These are phyloP conservation scores for Amanita brunnescens DNA, from an alignment of 768 basidiomycete genomes.

Conservation along the genomic window DNA sequence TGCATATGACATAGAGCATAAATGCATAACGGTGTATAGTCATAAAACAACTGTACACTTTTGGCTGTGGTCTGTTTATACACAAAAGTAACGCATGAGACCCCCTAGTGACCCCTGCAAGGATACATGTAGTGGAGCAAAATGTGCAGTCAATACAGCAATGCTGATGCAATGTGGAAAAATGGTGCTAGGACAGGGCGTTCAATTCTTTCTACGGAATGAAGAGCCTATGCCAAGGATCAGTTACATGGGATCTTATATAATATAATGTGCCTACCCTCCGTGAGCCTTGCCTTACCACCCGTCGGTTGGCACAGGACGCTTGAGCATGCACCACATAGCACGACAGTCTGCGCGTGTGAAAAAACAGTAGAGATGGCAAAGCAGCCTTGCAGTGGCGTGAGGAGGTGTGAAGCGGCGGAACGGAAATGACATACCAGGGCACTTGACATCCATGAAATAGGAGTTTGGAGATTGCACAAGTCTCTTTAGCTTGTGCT, in stretches of 20 bases:
- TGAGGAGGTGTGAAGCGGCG: conserved; percentile 9
- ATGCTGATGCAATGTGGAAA: conserved; percentile 6
- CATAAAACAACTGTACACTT: not conserved
- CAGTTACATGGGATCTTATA: conserved; percentile 7
- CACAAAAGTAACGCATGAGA: conserved; percentile 1
- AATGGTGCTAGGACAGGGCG: conserved; percentile 14
- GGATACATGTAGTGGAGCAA: not conserved
- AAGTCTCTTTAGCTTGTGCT: conserved; percentile 99
- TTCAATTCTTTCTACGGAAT: conserved; percentile 92
- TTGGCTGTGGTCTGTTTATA: conserved; percentile 1
- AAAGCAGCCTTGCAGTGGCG: conserved; percentile 68
- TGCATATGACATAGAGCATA: not conserved
- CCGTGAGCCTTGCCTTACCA: conserved; percentile 95
- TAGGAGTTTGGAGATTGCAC: conserved; percentile 98
- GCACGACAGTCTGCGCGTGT: conserved; percentile 95
- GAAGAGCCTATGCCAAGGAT: conserved; percentile 63
- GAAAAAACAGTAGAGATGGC: conserved; percentile 98
- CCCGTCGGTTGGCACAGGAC: conserved; percentile 98
- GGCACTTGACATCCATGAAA: conserved; percentile 99
- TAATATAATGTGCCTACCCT: conserved; percentile 50
- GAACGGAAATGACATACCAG: conserved; percentile 46
- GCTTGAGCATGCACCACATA: conserved; percentile 87
- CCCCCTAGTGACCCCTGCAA: not conserved
- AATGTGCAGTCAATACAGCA: conserved; percentile 4
- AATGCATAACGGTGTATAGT: not conserved